phyloP scores from a whole-genome alignment of 1,139 yeast species.

The Candida tropicalis region DNA sequence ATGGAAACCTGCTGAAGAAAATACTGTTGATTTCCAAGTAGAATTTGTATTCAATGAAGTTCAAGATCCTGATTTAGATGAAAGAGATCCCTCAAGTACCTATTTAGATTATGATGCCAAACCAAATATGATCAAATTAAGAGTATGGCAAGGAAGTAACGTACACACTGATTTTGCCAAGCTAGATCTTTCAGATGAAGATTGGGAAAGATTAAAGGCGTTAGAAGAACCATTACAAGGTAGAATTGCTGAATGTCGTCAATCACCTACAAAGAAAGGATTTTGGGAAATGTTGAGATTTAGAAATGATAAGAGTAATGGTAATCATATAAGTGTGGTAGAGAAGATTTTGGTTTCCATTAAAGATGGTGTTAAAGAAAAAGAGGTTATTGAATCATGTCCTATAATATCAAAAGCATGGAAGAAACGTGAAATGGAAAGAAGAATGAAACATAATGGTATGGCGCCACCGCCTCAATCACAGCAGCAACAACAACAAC shows the following conservation, averaged over 20 bases:
- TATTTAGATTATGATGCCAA: slow-evolving; percentile 80
- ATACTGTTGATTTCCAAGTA: slow-evolving; percentile 85
- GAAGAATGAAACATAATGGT: slow-evolving; percentile 21
- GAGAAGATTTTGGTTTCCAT: slow-evolving; percentile 82
- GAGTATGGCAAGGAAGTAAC: slow-evolving; percentile 79
- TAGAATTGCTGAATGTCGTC: slow-evolving; percentile 83
- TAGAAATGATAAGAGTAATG: slow-evolving; percentile 89
- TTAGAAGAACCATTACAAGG: slow-evolving; percentile 84
- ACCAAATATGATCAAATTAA: slow-evolving; percentile 63
- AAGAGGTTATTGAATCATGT: slow-evolving; percentile 61
- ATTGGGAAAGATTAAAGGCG: slow-evolving; percentile 78
- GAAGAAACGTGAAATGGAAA: slow-evolving; percentile 37
- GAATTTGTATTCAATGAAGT: slow-evolving; percentile 65
- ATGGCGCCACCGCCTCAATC: slow-evolving; percentile 8
- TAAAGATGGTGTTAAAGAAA: slow-evolving; percentile 79
- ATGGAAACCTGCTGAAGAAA: slow-evolving; percentile 98
- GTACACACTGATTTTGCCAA: slow-evolving; percentile 70
- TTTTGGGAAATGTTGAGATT: slow-evolving; percentile 87
- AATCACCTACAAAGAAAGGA: slow-evolving; percentile 52
- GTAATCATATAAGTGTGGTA: slow-evolving; percentile 81
- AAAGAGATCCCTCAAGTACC: slow-evolving; percentile 71
- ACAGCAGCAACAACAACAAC: too few relatives aligned
- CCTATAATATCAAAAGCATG: slow-evolving; percentile 36
- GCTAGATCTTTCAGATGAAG: slow-evolving; percentile 63
- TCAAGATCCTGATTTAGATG: slow-evolving; percentile 71